Evolutionary conservation across 768 basidiomycete genomes (phyloP).

Genomic region (Cytidiella melzeri): DNA sequence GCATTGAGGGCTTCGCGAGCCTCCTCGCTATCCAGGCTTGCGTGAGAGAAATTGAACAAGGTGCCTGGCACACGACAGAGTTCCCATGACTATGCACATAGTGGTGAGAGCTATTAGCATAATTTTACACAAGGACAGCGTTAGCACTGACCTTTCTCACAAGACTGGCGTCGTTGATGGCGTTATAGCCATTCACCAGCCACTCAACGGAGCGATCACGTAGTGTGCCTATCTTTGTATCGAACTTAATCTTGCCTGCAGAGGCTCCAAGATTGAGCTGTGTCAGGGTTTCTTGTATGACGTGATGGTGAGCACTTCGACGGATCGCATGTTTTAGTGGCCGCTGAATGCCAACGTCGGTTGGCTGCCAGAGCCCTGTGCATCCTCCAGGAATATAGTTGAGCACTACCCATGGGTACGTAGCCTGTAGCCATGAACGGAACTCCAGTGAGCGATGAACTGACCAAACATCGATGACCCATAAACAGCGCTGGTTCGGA

Average conservation of each 20-base stretch:
- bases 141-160: conserved; percentile 27
- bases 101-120: too few species aligned
- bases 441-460: conserved; percentile 33
- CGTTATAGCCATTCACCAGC: conserved; percentile 29
- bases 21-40: too few species aligned
- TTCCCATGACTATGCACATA: too few species aligned
- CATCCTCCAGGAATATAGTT: conserved; percentile 19
- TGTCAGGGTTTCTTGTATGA: conserved; percentile 25
- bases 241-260: conserved; percentile 14
- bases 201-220: conserved; percentile 23
- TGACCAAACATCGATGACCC: conserved; percentile 27
- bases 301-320: conserved; percentile 27
- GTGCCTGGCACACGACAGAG: too few species aligned
- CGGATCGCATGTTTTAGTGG: conserved; percentile 31
- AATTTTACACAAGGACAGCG: too few species aligned
- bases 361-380: conserved; percentile 17
- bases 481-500: conserved; percentile 17
- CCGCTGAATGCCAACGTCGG: conserved; percentile 26
- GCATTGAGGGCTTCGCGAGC: too few species aligned
- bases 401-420: conserved; percentile 19
- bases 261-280: conserved; percentile 20
- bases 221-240: conserved; percentile 18
- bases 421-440: conserved; percentile 26
- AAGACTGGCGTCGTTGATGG: conserved; percentile 23
- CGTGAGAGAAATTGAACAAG: too few species aligned